These are phyloP conservation scores for Teratosphaeria nubilosa DNA, from an alignment of 2,329 filamentous ascomycete genomes.

Conservation along the genomic window DNA sequence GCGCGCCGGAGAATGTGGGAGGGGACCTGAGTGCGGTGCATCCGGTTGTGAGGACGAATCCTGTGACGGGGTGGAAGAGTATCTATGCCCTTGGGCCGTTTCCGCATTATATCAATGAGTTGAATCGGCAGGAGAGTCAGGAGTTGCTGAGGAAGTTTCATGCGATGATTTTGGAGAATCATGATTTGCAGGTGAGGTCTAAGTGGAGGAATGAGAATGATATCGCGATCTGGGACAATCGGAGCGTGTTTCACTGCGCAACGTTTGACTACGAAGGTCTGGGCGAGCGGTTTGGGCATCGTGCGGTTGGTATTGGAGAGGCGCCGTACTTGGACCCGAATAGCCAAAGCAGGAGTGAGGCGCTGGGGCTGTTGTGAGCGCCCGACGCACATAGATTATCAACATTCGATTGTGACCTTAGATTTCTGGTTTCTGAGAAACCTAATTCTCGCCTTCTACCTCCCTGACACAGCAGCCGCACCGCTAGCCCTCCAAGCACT, in stretches of 20 bases:
- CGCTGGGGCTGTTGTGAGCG: background rate
- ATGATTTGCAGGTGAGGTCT: constrained; percentile 60
- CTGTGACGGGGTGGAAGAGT: constrained; percentile 54
- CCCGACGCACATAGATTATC: background rate
- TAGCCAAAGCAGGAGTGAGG: constrained; percentile 33
- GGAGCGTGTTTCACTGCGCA: constrained; percentile 48
- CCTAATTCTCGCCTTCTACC: background rate
- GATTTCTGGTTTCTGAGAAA: background rate
- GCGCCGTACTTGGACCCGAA: constrained; percentile 44
- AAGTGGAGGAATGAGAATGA: constrained; percentile 49
- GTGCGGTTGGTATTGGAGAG: constrained; percentile 47
- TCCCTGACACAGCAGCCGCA: constrained; percentile 37
- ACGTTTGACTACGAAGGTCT: constrained; percentile 52
- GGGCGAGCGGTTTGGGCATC: constrained; percentile 42
- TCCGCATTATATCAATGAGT: constrained; percentile 27
- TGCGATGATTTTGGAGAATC: constrained; percentile 46
- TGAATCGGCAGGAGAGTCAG: constrained; percentile 34
- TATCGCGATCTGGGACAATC: constrained; percentile 56
- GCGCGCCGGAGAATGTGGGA: constrained; percentile 44
- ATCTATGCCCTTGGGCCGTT: constrained; percentile 37
- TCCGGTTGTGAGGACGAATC: constrained; percentile 51
- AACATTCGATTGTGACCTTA: background rate
- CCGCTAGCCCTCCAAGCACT: constrained; percentile 91
- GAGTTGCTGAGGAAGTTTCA: constrained; percentile 34
- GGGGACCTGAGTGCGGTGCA: constrained; percentile 38